phyloP scores from a whole-genome alignment of 2,329 filamentous ascomycete species.

The Xylaria sp. region DNA sequence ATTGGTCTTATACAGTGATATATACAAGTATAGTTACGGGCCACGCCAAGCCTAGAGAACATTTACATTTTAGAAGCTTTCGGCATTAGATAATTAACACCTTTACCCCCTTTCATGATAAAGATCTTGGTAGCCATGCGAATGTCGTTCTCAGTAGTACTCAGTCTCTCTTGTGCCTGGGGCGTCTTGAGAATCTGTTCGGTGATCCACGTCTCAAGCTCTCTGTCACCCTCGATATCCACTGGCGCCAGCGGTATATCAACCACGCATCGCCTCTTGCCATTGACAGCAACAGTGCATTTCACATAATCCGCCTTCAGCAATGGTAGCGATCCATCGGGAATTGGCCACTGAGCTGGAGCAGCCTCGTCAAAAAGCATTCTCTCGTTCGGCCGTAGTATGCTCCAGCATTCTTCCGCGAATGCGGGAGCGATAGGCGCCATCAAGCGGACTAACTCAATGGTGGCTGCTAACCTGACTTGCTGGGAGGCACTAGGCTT shows the following conservation, averaged over 20 bases:
- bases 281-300: slow-evolving; percentile 82
- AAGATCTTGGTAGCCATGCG: slow-evolving; percentile 50
- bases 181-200: slow-evolving; percentile 69
- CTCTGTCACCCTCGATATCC: slow-evolving; percentile 49
- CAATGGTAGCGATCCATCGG: slow-evolving; percentile 62
- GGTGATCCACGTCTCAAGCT: slow-evolving; percentile 70
- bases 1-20: slow-evolving; percentile 13
- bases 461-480: slow-evolving; percentile 62
- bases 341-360: slow-evolving; percentile 65
- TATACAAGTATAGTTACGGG: slow-evolving; percentile 28
- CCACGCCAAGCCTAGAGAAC: background rate
- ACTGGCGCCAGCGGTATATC: slow-evolving; percentile 66
- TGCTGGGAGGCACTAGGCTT: slow-evolving; percentile 54
- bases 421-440: slow-evolving; percentile 84
- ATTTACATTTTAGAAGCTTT: slow-evolving; percentile 17
- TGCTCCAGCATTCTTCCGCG: slow-evolving; percentile 82
- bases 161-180: slow-evolving; percentile 68
- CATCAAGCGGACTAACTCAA: slow-evolving; percentile 74
- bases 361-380: slow-evolving; percentile 58
- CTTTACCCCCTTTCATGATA: slow-evolving; percentile 66
- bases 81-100: slow-evolving; percentile 76
- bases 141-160: slow-evolving; percentile 57
- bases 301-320: slow-evolving; percentile 62
- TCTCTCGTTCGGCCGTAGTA: slow-evolving; percentile 57
- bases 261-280: slow-evolving; percentile 77